Conservation (phyloP, 805 yeast genomes). For the Yarrowia porcina region DNA sequence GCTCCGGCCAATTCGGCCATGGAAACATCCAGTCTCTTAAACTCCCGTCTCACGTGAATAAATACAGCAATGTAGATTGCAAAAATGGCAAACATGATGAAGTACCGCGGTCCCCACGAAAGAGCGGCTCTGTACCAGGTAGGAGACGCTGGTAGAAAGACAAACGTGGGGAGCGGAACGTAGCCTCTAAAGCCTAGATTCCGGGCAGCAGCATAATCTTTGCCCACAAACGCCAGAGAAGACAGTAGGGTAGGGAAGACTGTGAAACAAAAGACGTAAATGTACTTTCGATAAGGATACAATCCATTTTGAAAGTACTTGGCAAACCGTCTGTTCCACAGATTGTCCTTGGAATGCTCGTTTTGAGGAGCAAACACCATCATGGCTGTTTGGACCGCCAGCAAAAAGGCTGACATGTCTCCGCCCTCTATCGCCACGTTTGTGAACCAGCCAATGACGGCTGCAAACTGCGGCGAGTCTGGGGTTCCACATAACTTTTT, state of each 20-base stretch:
- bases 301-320: slow-evolving; percentile 47
- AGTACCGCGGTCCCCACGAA: slow-evolving; percentile 79
- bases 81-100: slow-evolving; percentile 59
- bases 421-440: slow-evolving; percentile 83
- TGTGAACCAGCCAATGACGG: slow-evolving; percentile 69
- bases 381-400: slow-evolving; percentile 78
- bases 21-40: slow-evolving; percentile 33
- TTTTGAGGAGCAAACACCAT: slow-evolving; percentile 63
- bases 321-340: slow-evolving; percentile 7
- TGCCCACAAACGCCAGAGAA: slow-evolving; percentile 61
- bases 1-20: slow-evolving; percentile 36
- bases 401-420: slow-evolving; percentile 74
- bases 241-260: slow-evolving; percentile 66
- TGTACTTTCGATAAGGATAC: slow-evolving; percentile 52
- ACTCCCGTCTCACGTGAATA: slow-evolving; percentile 52
- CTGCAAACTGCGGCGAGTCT: slow-evolving; percentile 37
- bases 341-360: slow-evolving; percentile 55
- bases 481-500: slow-evolving; percentile 46
- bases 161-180: slow-evolving; percentile 63
- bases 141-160: slow-evolving; percentile 71
- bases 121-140: slow-evolving; percentile 69
- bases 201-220: slow-evolving; percentile 48
- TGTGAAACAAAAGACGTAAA: slow-evolving; percentile 53
- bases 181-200: slow-evolving; percentile 28
- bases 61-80: slow-evolving; percentile 68